Percentiles rank a stretch among this genome's conserved stretches.
These are phyloP conservation scores for Arthrobotrys iridis DNA, from an alignment of 2,329 filamentous ascomycete species.

Conservation along the genomic window DNA sequence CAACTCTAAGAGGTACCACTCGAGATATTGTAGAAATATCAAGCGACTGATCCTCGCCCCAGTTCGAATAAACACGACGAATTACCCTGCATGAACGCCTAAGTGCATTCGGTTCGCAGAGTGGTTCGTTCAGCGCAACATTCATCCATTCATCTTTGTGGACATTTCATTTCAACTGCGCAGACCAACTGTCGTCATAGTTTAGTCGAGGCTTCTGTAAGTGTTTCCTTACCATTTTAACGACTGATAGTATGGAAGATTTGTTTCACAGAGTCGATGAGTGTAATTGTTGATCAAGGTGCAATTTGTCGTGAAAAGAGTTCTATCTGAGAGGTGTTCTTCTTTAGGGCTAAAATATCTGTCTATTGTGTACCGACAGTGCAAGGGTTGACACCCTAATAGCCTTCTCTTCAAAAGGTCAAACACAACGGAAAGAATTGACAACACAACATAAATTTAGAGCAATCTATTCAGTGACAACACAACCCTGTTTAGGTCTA, in stretches of 20 bases:
- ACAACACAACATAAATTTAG: too few species aligned
- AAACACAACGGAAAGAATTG: neutral
- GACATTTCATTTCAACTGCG: too few species aligned
- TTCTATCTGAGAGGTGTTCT: too few species aligned
- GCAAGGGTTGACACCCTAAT: conserved; percentile 15
- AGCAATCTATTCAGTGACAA: too few species aligned
- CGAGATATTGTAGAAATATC: conserved; percentile 23
- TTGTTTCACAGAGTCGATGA: neutral
- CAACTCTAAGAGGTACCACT: conserved; percentile 52
- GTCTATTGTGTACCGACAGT: neutral
- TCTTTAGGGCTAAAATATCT: neutral
- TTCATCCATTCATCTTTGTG: too few species aligned
- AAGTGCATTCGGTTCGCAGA: neutral
- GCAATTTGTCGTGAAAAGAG: too few species aligned
- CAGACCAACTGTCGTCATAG: neutral
- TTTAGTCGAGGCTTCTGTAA: neutral
- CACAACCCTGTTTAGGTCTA: too few species aligned
- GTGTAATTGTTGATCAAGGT: too few species aligned
- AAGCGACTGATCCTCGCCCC: conserved; percentile 45
- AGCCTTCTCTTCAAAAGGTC: neutral
- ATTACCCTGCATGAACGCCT: neutral
- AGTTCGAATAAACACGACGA: neutral
- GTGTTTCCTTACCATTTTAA: neutral
- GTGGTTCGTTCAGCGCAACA: neutral
- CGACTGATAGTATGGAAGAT: neutral